Percentiles rank a stretch among this genome's conserved stretches.
Evolutionary conservation across 208 protist species (phyloP).

Genomic region (Polymyxa betae): DNA sequence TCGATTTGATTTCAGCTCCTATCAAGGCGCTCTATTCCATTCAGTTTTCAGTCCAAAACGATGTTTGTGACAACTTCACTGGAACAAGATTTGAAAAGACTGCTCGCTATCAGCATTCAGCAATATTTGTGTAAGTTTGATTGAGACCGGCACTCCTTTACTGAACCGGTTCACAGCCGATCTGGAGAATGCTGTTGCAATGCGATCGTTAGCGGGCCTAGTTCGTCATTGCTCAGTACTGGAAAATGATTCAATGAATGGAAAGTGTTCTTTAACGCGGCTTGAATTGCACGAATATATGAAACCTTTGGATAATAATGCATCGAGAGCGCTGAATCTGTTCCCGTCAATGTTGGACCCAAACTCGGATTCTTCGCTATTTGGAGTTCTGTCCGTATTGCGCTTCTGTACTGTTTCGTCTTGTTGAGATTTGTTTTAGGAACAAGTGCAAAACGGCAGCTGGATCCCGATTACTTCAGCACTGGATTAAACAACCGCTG

Average conservation of each 20-base stretch:
- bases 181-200: slow-evolving; percentile 60
- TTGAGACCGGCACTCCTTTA: neutral
- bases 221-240: slow-evolving; percentile 66
- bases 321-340: slow-evolving; percentile 86
- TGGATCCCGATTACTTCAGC: slow-evolving; percentile 16
- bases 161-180: neutral
- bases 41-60: neutral
- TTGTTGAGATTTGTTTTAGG: neutral
- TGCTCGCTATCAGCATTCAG: neutral
- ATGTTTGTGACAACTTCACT: neutral
- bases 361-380: slow-evolving; percentile 51
- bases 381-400: neutral
- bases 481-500: slow-evolving; percentile 49
- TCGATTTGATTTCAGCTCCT: neutral
- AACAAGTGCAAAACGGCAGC: slow-evolving; percentile 42
- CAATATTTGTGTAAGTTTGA: neutral
- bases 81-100: slow-evolving; percentile 1
- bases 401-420: neutral
- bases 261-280: slow-evolving; percentile 55
- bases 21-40: neutral
- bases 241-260: slow-evolving; percentile 63
- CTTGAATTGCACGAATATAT: slow-evolving; percentile 79
- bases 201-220: slow-evolving; percentile 60
- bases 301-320: slow-evolving; percentile 86
- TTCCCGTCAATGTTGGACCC: slow-evolving; percentile 66